These are phyloP conservation scores for Odontarrhena argentea DNA, from an alignment of 345 rosid genomes.

Conservation along the genomic window DNA sequence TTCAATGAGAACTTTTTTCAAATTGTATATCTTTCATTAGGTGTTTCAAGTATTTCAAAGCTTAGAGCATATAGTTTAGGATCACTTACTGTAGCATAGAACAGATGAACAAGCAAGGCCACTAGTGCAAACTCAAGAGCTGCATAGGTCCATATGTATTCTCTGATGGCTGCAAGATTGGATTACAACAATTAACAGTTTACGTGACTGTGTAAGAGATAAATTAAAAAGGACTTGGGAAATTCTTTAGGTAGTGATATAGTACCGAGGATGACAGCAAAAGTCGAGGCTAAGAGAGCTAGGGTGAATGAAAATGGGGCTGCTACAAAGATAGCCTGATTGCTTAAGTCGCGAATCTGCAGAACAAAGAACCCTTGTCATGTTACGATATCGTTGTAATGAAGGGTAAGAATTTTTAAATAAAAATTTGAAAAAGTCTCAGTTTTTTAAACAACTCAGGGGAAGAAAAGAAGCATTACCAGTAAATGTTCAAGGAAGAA, in stretches of 20 bases:
- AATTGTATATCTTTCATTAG: not conserved
- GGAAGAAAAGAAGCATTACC: conserved; percentile 52
- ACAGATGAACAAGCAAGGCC: conserved; percentile 59
- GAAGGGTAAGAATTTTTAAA: not conserved
- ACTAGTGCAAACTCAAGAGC: conserved; percentile 87
- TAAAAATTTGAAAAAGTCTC: not conserved
- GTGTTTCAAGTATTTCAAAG: not conserved
- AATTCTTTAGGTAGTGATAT: not conserved
- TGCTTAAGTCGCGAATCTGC: conserved; percentile 66
- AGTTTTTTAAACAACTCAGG: not conserved
- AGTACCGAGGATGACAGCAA: conserved; percentile 73
- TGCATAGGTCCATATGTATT: conserved; percentile 90
- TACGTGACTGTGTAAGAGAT: not conserved
- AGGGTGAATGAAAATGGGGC: conserved; percentile 85
- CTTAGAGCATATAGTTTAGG: not conserved
- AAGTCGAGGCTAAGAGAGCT: conserved; percentile 70
- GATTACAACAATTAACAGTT: conserved; percentile 8
- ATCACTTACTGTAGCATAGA: conserved; percentile 63
- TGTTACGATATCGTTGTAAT: conserved; percentile 13
- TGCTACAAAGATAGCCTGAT: conserved; percentile 68
- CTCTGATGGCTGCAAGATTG: conserved; percentile 65
- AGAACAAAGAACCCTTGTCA: conserved; percentile 23
- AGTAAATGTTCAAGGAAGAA: conserved; percentile 93
- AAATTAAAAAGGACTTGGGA: not conserved
- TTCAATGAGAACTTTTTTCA: not conserved